Conservation (phyloP, 2,329 filamentous ascomycete genomes). For the Colletotrichum melonis region DNA sequence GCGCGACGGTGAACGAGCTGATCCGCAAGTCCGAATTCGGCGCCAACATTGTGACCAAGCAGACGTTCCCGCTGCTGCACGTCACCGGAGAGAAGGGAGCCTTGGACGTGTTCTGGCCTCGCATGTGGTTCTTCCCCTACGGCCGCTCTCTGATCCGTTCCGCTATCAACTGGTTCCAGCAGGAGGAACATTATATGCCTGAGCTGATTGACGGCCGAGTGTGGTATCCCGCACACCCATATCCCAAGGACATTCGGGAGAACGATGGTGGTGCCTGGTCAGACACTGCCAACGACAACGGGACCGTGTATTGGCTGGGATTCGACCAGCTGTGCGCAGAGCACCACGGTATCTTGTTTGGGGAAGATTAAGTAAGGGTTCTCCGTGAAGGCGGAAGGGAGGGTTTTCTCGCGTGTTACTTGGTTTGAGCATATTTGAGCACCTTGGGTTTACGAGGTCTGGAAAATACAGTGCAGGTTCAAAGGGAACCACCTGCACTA, state of each 20-base stretch:
- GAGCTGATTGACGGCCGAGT: slow-evolving; percentile 45
- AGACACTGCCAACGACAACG: slow-evolving; percentile 34
- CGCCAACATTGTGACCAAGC: slow-evolving; percentile 50
- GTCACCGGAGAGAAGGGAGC: slow-evolving; percentile 51
- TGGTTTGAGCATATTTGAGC: slow-evolving; percentile 9
- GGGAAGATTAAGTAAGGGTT: slow-evolving; percentile 19
- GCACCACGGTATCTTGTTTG: slow-evolving; percentile 31
- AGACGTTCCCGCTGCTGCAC: slow-evolving; percentile 51
- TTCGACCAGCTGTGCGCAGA: slow-evolving; percentile 35
- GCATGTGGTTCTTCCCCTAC: slow-evolving; percentile 53
- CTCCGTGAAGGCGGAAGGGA: neutral
- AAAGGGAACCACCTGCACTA: slow-evolving; percentile 15
- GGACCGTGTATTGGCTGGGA: slow-evolving; percentile 29
- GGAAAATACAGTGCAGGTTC: slow-evolving; percentile 14
- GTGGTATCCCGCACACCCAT: slow-evolving; percentile 41
- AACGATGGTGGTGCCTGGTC: slow-evolving; percentile 35
- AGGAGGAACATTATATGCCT: slow-evolving; percentile 39
- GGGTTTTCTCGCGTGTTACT: neutral
- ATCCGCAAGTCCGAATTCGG: slow-evolving; percentile 46
- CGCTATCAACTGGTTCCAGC: slow-evolving; percentile 40
- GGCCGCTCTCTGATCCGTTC: slow-evolving; percentile 45
- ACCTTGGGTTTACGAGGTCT: slow-evolving; percentile 18
- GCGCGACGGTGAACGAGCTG: slow-evolving; percentile 44
- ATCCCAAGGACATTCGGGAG: slow-evolving; percentile 28
- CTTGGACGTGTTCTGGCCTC: slow-evolving; percentile 45